These are phyloP conservation scores for Mortierella alpina DNA, from an alignment of 192 early-diverging fungal genomes.

Conservation along the genomic window DNA sequence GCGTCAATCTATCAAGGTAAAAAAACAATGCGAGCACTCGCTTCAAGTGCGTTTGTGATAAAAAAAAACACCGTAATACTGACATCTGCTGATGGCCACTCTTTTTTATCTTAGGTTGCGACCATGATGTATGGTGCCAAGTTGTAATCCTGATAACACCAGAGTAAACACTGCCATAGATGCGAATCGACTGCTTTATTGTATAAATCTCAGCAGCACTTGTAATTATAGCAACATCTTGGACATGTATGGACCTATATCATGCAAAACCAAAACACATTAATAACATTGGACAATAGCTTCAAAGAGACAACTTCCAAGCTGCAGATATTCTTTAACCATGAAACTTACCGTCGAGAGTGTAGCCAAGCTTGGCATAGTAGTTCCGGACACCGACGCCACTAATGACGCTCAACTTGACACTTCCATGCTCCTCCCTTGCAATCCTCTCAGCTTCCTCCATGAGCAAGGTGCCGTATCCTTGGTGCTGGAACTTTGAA, in stretches of 20 bases:
- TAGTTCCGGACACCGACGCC: conserved; percentile 98
- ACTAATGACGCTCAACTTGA: conserved; percentile 96
- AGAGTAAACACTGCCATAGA: not conserved
- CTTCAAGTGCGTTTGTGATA: too few species aligned
- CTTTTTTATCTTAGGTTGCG: conserved; percentile 5
- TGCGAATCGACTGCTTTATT: too few species aligned
- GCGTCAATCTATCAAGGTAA: conserved; percentile 79
- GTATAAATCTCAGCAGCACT: too few species aligned
- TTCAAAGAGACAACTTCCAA: not conserved
- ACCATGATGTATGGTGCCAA: conserved; percentile 46
- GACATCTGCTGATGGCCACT: not conserved
- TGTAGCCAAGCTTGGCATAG: conserved; percentile 96
- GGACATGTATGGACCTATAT: conserved; percentile 92
- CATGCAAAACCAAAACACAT: conserved; percentile 3
- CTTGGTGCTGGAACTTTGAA: conserved; percentile 99
- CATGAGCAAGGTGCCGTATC: conserved; percentile 98
- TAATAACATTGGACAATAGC: not conserved
- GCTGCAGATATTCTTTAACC: not conserved
- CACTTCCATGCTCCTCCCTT: conserved; percentile 94
- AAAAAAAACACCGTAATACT: too few species aligned
- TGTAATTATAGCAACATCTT: conserved; percentile 75
- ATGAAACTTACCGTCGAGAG: conserved; percentile 80
- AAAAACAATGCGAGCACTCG: not conserved
- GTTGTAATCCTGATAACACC: conserved; percentile 13
- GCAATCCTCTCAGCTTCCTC: conserved; percentile 99